Percentiles rank a stretch among this genome's conserved stretches.
phyloP scores from a whole-genome alignment of 2,329 filamentous ascomycete genomes.

The Botrytis sinoallii region DNA sequence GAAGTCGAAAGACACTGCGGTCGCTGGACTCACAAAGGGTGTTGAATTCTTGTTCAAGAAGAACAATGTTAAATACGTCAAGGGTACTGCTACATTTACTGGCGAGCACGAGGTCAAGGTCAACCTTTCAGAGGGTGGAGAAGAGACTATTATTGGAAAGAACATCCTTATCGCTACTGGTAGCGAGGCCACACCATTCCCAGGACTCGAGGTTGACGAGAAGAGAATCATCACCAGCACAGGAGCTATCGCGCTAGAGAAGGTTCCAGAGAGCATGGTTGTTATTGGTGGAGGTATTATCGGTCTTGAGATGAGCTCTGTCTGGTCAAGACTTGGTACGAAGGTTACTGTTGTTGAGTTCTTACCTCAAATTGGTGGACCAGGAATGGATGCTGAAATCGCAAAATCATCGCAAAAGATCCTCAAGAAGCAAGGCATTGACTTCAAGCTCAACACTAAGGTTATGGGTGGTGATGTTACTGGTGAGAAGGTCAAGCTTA shows the following conservation, averaged over 20 bases:
- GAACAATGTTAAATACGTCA: constrained; percentile 97
- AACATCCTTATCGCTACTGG: constrained; percentile 98
- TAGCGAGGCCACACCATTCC: constrained; percentile 93
- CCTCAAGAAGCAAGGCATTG: constrained; percentile 92
- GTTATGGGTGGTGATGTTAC: constrained; percentile 80
- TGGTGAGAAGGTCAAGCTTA: constrained; percentile 74
- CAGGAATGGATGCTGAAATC: constrained; percentile 94
- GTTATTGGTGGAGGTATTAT: constrained; percentile 99
- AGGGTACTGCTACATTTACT: constrained; percentile 83
- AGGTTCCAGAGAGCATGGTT: constrained; percentile 94
- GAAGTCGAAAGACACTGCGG: constrained; percentile 96
- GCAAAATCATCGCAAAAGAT: constrained; percentile 90
- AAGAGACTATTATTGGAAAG: constrained; percentile 83
- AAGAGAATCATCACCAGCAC: constrained; percentile 97
- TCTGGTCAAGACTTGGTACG: constrained; percentile 90
- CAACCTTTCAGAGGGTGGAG: constrained; percentile 84
- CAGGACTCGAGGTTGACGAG: constrained; percentile 92
- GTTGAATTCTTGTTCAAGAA: constrained; percentile 99
- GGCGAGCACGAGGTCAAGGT: constrained; percentile 92
- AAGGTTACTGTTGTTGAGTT: constrained; percentile 98
- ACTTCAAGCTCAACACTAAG: constrained; percentile 98
- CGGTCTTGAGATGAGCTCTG: constrained; percentile 95
- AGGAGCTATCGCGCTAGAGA: constrained; percentile 81
- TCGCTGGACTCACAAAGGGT: constrained; percentile 86
- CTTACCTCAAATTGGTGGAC: constrained; percentile 91